Evolutionary conservation across 257 asterid species (phyloP).

Genomic region (Misopates orontium): DNA sequence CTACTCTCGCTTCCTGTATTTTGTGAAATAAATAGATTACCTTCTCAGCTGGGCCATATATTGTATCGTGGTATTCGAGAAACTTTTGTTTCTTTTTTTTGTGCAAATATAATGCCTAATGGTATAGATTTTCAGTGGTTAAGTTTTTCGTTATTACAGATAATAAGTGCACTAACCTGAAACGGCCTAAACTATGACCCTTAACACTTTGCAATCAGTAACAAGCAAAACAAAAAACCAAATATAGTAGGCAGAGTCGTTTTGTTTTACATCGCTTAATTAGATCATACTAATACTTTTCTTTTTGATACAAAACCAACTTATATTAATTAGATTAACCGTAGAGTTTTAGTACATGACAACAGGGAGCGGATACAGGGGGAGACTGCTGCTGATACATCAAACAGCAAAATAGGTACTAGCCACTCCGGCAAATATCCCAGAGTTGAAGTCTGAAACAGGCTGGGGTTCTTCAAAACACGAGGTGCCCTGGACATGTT

Average conservation of each 20-base stretch:
- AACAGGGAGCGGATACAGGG: too few species aligned
- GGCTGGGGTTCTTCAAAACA: too few species aligned
- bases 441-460: too few species aligned
- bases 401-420: too few species aligned
- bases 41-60: constrained; percentile 41
- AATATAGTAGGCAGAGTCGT: not conserved
- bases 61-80: constrained; percentile 62
- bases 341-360: too few species aligned
- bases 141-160: constrained; percentile 36
- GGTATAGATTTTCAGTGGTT: constrained; percentile 32
- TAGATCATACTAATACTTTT: too few species aligned
- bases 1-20: constrained; percentile 40
- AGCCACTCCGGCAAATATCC: too few species aligned
- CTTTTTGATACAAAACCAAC: too few species aligned
- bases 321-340: too few species aligned
- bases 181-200: not conserved
- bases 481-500: too few species aligned
- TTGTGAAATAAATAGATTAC: constrained; percentile 47
- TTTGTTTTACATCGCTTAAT: too few species aligned
- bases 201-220: not conserved
- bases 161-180: not conserved
- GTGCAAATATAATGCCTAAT: not conserved
- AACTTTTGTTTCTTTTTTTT: constrained; percentile 38
- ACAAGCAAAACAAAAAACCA: not conserved
- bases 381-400: too few species aligned